These are phyloP conservation scores for Dendrothele bispora DNA, from an alignment of 768 basidiomycete species.

Conservation along the genomic window DNA sequence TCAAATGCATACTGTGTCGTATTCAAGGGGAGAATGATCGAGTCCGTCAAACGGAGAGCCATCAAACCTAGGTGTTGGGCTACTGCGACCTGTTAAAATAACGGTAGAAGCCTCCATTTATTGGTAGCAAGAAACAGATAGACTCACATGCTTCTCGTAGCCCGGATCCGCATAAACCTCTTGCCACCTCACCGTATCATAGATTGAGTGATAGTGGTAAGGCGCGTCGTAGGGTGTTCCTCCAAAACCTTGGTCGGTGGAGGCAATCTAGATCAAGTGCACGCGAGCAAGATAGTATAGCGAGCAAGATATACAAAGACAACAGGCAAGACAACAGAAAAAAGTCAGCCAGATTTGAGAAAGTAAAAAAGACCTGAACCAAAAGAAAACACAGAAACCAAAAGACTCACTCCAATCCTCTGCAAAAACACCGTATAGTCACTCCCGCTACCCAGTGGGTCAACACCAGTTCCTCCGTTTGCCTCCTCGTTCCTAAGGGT, in stretches of 20 bases:
- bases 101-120: not conserved
- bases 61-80: constrained; percentile 58
- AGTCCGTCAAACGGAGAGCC: constrained; percentile 51
- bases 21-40: constrained; percentile 62
- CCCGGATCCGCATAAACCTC: constrained; percentile 75
- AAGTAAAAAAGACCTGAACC: too few relatives aligned
- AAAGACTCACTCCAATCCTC: constrained; percentile 55
- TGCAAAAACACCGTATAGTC: constrained; percentile 95
- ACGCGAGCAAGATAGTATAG: too few relatives aligned
- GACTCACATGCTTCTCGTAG: constrained; percentile 68
- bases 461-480: constrained; percentile 42
- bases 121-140: not conserved
- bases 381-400: not conserved
- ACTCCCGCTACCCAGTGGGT: constrained; percentile 79
- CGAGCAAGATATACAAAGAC: too few relatives aligned
- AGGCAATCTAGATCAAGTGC: constrained; percentile 40
- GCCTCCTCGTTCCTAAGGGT: constrained; percentile 11
- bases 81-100: constrained; percentile 45
- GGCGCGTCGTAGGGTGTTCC: constrained; percentile 51
- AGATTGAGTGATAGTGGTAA: constrained; percentile 80
- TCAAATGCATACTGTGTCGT: constrained; percentile 66
- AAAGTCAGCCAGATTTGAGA: too few relatives aligned
- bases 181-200: constrained; percentile 73
- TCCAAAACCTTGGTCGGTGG: constrained; percentile 41
- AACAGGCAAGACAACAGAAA: too few relatives aligned